phyloP scores from a whole-genome alignment of 2,329 filamentous ascomycete genomes.

The Cadophora malorum region DNA sequence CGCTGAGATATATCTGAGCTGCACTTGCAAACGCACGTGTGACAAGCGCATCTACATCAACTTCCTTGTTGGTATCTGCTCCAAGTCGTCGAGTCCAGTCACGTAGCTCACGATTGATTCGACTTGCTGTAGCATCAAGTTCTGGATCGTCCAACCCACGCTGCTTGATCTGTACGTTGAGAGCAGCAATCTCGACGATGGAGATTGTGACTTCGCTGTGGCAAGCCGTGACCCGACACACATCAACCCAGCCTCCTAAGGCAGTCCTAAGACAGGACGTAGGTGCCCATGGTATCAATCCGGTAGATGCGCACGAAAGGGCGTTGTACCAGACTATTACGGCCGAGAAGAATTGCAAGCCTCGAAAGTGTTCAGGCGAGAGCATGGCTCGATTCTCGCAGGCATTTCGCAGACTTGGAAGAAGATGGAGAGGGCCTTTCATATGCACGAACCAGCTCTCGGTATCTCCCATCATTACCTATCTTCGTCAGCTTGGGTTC shows the following conservation, averaged over 20 bases:
- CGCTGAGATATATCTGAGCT: not conserved
- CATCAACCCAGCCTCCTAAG: not conserved
- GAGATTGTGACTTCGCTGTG: not conserved
- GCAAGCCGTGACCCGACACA: not conserved
- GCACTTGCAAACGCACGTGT: constrained; percentile 4
- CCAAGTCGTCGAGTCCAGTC: not conserved
- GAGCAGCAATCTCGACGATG: not conserved
- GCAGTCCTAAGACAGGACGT: not conserved
- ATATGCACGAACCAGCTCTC: constrained; percentile 5
- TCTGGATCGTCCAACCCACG: not conserved
- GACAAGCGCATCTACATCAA: not conserved
- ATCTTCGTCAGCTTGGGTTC: not conserved
- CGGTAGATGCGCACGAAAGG: not conserved
- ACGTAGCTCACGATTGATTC: not conserved
- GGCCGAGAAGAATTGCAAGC: not conserved
- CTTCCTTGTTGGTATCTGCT: not conserved
- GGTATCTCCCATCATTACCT: constrained; percentile 13
- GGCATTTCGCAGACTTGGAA: not conserved
- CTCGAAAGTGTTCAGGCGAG: not conserved
- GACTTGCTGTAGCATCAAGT: not conserved
- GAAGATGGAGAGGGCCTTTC: constrained; percentile 2
- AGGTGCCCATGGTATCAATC: constrained; percentile 7
- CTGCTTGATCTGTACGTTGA: not conserved
- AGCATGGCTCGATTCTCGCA: not conserved
- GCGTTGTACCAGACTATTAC: constrained; percentile 3